Percentiles rank a stretch among this genome's conserved stretches.
These are phyloP conservation scores for Ophiostoma piceae DNA, from an alignment of 2,329 filamentous ascomycete genomes.

Conservation along the genomic window DNA sequence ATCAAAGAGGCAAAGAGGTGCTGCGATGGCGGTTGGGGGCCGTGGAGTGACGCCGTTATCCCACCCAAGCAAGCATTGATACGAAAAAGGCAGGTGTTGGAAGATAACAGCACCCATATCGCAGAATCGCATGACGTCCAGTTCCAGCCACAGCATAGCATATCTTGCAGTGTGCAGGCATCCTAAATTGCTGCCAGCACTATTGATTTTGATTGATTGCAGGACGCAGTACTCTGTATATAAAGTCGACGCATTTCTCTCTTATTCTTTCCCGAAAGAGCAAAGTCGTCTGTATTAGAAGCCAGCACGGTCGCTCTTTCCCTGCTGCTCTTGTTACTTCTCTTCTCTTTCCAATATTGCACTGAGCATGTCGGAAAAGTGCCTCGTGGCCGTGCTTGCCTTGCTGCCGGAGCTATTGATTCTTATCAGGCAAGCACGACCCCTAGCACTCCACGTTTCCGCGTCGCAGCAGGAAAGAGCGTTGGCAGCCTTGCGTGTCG, in stretches of 20 bases:
- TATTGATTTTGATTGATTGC: neutral
- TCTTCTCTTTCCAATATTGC: neutral
- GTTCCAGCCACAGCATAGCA: too few relatives aligned
- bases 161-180: neutral
- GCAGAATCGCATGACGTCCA: neutral
- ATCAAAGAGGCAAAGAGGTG: neutral
- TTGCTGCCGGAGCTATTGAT: neutral
- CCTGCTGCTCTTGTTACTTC: neutral
- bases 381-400: neutral
- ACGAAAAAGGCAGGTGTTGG: neutral
- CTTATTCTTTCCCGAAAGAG: neutral
- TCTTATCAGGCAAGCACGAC: neutral
- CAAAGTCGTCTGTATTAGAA: neutral
- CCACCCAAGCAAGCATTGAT: neutral
- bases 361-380: neutral
- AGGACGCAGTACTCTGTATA: neutral
- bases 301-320: neutral
- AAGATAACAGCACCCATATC: neutral
- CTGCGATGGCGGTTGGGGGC: neutral
- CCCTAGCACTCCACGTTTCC: neutral
- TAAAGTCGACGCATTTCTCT: neutral
- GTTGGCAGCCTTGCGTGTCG: neutral
- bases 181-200: slow-evolving; percentile 5
- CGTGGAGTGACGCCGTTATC: neutral
- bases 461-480: neutral